Evolutionary conservation across 169 alveolate species (phyloP).

Genomic region (Eimeria falciformis): DNA sequence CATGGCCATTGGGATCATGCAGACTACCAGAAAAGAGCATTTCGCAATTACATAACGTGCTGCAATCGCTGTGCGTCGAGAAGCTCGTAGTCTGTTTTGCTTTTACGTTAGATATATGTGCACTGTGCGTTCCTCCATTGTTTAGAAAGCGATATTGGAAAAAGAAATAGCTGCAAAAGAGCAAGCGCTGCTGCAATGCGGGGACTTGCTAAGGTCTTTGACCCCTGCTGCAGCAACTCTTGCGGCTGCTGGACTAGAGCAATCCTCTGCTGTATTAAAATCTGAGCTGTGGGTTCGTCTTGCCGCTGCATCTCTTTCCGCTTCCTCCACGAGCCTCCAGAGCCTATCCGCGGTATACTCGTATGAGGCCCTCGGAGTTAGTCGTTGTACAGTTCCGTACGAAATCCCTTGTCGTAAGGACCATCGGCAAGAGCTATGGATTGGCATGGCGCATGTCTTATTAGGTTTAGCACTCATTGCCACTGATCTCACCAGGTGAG

Average conservation of each 20-base stretch:
- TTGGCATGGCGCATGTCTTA: conserved; percentile 70
- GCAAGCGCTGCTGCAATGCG: conserved; percentile 47
- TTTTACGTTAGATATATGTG: neutral
- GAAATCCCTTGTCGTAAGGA: neutral
- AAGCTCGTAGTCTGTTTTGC: neutral
- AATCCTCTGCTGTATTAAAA: conserved; percentile 5
- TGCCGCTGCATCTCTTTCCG: conserved; percentile 64
- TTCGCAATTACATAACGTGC: neutral
- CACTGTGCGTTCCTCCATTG: neutral
- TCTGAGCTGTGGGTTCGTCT: conserved; percentile 63
- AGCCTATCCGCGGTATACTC: conserved; percentile 46
- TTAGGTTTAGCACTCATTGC: conserved; percentile 39
- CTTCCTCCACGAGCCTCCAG: neutral
- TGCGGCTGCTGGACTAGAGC: conserved; percentile 18
- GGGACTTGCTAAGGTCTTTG: conserved; percentile 48
- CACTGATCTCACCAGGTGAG: conserved; percentile 55
- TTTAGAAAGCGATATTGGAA: conserved; percentile 63
- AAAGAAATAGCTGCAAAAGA: conserved; percentile 29
- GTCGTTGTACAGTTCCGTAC: conserved; percentile 42
- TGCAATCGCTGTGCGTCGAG: too few relatives aligned
- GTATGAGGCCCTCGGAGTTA: conserved; percentile 52
- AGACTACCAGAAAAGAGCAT: too few relatives aligned
- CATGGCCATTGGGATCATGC: neutral
- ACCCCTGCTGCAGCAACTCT: conserved; percentile 39
- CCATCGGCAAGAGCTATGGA: conserved; percentile 49